Evolutionary conservation across 2,329 filamentous ascomycete species (phyloP), one percentile per base, ranked within the genome.

Genomic region (Daldinia sp.): DNA sequence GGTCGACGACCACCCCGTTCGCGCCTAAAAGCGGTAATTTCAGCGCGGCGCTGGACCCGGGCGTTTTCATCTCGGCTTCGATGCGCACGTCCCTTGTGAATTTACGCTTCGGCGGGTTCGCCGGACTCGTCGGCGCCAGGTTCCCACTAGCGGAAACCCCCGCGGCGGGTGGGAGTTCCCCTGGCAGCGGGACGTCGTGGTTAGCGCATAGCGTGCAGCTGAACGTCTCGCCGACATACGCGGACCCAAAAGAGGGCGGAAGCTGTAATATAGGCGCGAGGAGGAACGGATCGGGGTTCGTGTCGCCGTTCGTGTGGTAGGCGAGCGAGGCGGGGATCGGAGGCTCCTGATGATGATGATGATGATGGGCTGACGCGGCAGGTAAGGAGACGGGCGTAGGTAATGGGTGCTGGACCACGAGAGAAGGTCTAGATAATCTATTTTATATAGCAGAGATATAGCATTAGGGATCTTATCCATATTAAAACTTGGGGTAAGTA

Each of bases 201-300:
- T 97, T 98, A n/a, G 93, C 94, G 81, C 94, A 97, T 23, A 98
- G 86, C 1, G 95, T 97, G 81, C 96, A 99, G 71, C 91, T 91
- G 81, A 99, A 98, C 0, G 91, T 93, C 82, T 98, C 94, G 74
- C 96, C 96, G 20, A 98, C 95, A 79, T 98, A 98, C 7, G 95
- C 94, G 12, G 93, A 95, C 50, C 94, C 95, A 79, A 99, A 98
- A 0, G 93, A 92, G 15, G 94, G 91, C 9, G 96, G 95, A 1
- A 98, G 89, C 53, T 93, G 96, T 75, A 98, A 87, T 60, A 90
- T 84, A 0, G 88, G 88, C 37, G 85, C 86, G 70, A 90, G 84
- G 67, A 89, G 79, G 78, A 89, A 89, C 6, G 87, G 85, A 13
- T 82, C 79, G 3, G 86, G 82, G 70, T 87, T 88, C 33, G 85